Base-by-base conservation (phyloP, 2,329 filamentous ascomycete species). In the Aspergillus floridensis region DNA sequence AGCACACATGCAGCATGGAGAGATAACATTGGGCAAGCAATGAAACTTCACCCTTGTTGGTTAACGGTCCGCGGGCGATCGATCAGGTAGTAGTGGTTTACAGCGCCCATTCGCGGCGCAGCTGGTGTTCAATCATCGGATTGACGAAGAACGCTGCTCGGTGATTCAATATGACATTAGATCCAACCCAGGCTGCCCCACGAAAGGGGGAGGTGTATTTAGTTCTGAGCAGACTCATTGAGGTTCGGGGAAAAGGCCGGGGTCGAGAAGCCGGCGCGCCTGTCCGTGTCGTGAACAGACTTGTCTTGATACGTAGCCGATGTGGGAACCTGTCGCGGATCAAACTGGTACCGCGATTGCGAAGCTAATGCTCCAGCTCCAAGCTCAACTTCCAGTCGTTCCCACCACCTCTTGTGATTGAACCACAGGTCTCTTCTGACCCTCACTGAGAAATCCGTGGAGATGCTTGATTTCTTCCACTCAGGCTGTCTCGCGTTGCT, bases 381-480 rank as follows among this genome's bases (percentile, higher is more conserved):
- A 41, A 41, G 38, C 38, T 41, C 38, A 41, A 41, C 38, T 41
- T 41, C 6, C 16, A 41, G 38, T n/a, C 6, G 16, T n/a, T 41
- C 38, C 38, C 38, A 41, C 38, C 38, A 41, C 38, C 38, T n/a
- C 3, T 19, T 19, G 38, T 6, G 38, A 41, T 41, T 41, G 38
- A n/a, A 41, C 38, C 35, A 47, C 22, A 31, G 32, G 49, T 41
- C 24, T 22, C 26, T 19, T 6, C 19, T 26, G 5, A 38, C n/a
- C 32, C 16, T 47, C 31, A 14, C 21, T 38, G 48, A 58, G 38
- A 47, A 54, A 53, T 54, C 47, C 50, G 47, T 52, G 41, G 31
- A 49, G 32, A 57, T 59, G 48, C 51, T 38, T 57, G 54, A 31
- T 51, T 55, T 44, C 53, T 47, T 49, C 53, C 52, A 31, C 41